phyloP scores from a whole-genome alignment of 805 yeast genomes.

The Ogataea polymorpha region DNA sequence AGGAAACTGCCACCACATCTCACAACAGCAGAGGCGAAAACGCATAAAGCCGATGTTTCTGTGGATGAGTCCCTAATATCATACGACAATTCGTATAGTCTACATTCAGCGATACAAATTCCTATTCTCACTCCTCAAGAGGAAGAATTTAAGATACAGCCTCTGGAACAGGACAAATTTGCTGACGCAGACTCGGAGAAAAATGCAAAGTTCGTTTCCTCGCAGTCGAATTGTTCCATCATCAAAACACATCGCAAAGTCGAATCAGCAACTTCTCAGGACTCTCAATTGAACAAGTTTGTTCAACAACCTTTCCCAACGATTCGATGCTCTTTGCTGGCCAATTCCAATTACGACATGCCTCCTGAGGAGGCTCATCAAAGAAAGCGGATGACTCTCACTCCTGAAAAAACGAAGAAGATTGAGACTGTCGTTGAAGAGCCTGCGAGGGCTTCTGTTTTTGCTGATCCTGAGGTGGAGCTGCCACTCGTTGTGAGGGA shows the following conservation, averaged over 20 bases:
- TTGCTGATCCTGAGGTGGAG: slow-evolving; percentile 30
- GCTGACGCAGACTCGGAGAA: slow-evolving; percentile 31
- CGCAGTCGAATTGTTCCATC: slow-evolving; percentile 14
- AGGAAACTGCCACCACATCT: not conserved
- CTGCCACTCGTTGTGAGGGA: slow-evolving; percentile 1
- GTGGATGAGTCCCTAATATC: slow-evolving; percentile 25
- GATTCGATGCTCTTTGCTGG: slow-evolving; percentile 28
- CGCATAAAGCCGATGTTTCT: slow-evolving; percentile 26
- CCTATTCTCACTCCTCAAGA: slow-evolving; percentile 26
- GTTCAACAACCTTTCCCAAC: slow-evolving; percentile 20
- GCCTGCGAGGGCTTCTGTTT: slow-evolving; percentile 17
- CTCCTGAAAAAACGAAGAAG: slow-evolving; percentile 25
- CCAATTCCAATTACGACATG: slow-evolving; percentile 28
- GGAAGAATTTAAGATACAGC: slow-evolving; percentile 14
- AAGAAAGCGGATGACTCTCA: slow-evolving; percentile 22
- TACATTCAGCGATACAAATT: slow-evolving; percentile 32
- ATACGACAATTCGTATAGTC: slow-evolving; percentile 29
- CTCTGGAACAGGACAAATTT: slow-evolving; percentile 21
- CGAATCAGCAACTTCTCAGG: slow-evolving; percentile 24
- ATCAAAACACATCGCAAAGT: slow-evolving; percentile 30
- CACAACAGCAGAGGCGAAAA: not conserved
- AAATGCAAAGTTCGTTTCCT: slow-evolving; percentile 4
- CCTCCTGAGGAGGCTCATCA: slow-evolving; percentile 21
- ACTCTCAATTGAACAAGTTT: slow-evolving; percentile 20
- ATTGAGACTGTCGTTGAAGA: slow-evolving; percentile 2